Base-by-base conservation (phyloP, 1,284 basidiomycete genomes). In the Cryptococcus jaspeensis region DNA sequence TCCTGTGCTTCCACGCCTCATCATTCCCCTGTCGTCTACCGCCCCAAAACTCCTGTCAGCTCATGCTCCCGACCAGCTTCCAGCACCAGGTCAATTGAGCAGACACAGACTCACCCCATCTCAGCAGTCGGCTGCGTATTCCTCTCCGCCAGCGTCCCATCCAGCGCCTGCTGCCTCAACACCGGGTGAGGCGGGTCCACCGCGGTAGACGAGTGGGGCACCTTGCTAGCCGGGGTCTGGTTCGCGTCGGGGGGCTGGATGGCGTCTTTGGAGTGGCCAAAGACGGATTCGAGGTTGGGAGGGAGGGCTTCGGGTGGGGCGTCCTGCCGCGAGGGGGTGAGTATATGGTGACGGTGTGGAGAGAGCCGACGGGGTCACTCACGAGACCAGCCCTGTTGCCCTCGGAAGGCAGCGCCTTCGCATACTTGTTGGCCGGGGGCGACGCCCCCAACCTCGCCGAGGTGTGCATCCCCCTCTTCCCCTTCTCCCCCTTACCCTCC, bases 121-220 rank as follows among this genome's bases (percentile, higher is more conserved):
- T 72, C 65, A 1, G 56, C 52, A 18, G 56, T 52, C 5, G 72
- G 72, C 40, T 63, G 70, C 8, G 58, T 56, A 50, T 72, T 73
- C 60, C 63, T 66, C 11, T 65, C 67, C 1, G 59, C 63, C 55
- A 73, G 53, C 9, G 59, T 67, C 2, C 73, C 73, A 9, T 65
- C 62, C 52, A 60, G 55, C 1, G 70, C 73, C 18, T 56, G 56
- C 59, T 71, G 22, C 22, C 57, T 59, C 47, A 70, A 43, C 13
- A 62, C 62, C n/a, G 65, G 59, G 43, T 75, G 69, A 20, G 69
- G 67, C 13, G 73, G 70, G 49, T 66, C 71, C 18, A 54, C 54
- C 2, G 70, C 65, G 3, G 70, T 70, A 16, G 65, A 66, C 3
- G 70, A 71, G 42, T 61, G 56, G 5, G 57, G 46, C 11, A 60